phyloP scores from a whole-genome alignment of 345 rosid species.

The Turnera subulata region DNA sequence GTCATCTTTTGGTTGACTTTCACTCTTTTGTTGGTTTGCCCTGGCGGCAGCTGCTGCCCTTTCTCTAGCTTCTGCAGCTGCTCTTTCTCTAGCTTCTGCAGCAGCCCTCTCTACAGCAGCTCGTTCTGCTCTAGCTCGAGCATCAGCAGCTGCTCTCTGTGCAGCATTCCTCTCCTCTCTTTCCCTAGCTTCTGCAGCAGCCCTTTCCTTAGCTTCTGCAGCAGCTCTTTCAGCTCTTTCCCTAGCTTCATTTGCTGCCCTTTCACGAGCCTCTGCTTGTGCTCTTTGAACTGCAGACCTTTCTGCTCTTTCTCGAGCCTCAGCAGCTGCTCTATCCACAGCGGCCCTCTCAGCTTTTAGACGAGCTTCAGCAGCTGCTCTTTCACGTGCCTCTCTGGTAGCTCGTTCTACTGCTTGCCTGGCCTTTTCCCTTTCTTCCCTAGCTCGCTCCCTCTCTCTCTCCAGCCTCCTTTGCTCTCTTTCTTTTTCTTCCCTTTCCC shows the following conservation, averaged over 20 bases:
- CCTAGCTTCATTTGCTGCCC: conserved; percentile 81
- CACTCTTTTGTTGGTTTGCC: conserved; percentile 39
- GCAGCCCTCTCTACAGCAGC: conserved; percentile 82
- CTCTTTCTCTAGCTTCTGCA: conserved; percentile 63
- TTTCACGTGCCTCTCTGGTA: conserved; percentile 93
- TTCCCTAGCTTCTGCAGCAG: conserved; percentile 56
- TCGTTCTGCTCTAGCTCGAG: conserved; percentile 60
- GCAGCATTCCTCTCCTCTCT: conserved; percentile 40
- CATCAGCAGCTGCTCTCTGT: conserved; percentile 42
- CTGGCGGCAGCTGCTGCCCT: conserved; percentile 56
- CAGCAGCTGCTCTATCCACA: conserved; percentile 65
- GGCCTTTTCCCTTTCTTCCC: conserved; percentile 62
- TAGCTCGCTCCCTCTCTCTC: conserved; percentile 60
- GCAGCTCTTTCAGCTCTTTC: conserved; percentile 88
- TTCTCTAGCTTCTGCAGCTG: conserved; percentile 26
- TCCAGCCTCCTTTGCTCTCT: conserved; percentile 58
- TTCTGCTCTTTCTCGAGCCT: conserved; percentile 86
- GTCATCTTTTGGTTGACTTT: conserved; percentile 50
- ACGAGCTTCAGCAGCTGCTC: conserved; percentile 87
- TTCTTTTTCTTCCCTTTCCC: conserved; percentile 66
- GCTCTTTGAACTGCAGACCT: conserved; percentile 92
- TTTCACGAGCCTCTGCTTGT: conserved; percentile 95
- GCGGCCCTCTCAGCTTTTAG: conserved; percentile 84
- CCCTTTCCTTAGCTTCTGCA: conserved; percentile 83
- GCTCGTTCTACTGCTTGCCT: conserved; percentile 98